These are phyloP conservation scores for Selenicereus undatus DNA, from an alignment of 148 eudicot genomes.

Conservation along the genomic window DNA sequence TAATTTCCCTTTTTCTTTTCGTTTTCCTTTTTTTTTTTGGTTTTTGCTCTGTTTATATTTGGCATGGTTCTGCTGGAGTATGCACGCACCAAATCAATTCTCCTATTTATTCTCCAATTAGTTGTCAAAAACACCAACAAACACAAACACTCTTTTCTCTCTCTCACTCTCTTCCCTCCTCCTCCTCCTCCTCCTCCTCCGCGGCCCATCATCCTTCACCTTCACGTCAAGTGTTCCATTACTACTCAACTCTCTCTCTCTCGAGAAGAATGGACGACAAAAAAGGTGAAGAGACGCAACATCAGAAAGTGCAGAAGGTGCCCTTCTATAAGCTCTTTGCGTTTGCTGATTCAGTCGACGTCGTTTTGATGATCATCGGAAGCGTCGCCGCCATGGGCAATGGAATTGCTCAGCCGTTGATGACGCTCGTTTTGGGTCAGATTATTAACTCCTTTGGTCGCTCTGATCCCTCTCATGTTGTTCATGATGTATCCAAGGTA, in stretches of 20 bases:
- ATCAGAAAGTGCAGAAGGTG: constrained; percentile 33
- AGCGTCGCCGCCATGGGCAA: constrained; percentile 42
- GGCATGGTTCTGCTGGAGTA: no score
- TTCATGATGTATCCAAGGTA: constrained; percentile 74
- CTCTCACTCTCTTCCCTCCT: background rate
- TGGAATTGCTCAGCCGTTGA: constrained; percentile 67
- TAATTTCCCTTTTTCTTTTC: background rate
- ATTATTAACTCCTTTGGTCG: constrained; percentile 58
- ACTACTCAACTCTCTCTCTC: background rate
- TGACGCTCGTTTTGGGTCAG: constrained; percentile 57
- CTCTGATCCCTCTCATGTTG: constrained; percentile 31
- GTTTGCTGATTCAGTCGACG: constrained; percentile 50
- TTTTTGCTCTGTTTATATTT: background rate
- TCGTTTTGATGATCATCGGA: constrained; percentile 52
- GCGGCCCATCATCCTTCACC: background rate
- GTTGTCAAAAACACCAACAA: background rate
- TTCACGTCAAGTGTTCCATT: background rate
- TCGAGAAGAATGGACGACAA: background rate
- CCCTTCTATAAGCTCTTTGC: constrained; percentile 48
- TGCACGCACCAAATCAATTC: background rate
- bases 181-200: background rate
- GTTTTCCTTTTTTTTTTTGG: background rate
- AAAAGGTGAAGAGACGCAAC: background rate
- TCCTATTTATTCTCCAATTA: constrained; percentile 6
- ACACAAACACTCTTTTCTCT: background rate